Conservation (phyloP, 169 alveolate genomes). For the Plasmodium ovale region DNA sequence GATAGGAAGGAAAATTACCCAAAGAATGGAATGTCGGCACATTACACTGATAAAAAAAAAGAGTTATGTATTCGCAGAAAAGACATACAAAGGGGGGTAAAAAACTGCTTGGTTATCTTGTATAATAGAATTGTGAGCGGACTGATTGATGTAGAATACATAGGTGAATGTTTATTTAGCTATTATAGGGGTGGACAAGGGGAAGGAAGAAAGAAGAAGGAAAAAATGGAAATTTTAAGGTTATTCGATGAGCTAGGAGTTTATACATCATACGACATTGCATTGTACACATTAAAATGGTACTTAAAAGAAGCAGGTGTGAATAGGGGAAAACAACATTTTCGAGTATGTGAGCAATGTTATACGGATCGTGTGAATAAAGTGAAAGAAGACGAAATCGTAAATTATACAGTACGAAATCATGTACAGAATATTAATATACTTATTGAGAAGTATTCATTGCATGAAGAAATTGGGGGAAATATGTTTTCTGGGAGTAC, state of each 20-base stretch:
- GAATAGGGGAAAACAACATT: neutral
- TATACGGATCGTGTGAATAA: neutral
- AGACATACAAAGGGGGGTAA: constrained; percentile 16
- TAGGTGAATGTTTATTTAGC: constrained; percentile 11
- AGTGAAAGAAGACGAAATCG: neutral
- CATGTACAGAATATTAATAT: constrained; percentile 13
- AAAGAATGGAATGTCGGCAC: neutral
- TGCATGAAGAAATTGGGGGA: constrained; percentile 12
- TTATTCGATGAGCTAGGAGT: constrained; percentile 33
- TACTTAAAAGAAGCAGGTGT: neutral
- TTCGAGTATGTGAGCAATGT: no score
- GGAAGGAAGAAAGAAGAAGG: neutral
- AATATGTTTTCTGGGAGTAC: constrained; percentile 56
- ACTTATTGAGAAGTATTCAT: constrained; percentile 9
- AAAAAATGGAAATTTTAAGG: constrained; percentile 3
- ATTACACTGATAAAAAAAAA: constrained; percentile 6
- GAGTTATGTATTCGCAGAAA: neutral
- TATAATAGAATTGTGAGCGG: constrained; percentile 51
- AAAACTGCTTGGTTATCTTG: constrained; percentile 29
- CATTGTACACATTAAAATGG: constrained; percentile 22
- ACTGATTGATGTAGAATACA: constrained; percentile 10
- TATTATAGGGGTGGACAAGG: neutral
- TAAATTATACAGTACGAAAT: neutral
- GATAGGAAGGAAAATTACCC: neutral
- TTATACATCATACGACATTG: constrained; percentile 46